phyloP scores from a whole-genome alignment of 371 early-diverging fungal species.

The Mucor velutinosus region DNA sequence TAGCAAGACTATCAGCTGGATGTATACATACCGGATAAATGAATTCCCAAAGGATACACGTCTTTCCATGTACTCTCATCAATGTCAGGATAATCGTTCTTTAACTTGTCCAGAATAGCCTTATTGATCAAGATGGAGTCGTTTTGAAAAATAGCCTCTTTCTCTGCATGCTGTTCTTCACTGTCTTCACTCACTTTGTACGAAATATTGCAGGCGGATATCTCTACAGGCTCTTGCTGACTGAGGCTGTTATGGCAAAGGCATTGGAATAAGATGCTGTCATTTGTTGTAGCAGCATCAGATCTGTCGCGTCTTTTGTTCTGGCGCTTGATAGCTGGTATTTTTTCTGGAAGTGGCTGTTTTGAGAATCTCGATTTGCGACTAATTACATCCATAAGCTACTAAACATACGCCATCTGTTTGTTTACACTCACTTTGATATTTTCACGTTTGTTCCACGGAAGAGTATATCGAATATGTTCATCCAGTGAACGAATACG shows the following conservation, averaged over 20 bases:
- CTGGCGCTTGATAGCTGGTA: background rate
- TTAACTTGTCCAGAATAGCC: background rate
- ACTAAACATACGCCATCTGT: background rate
- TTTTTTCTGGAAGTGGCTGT: background rate
- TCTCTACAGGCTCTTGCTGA: background rate
- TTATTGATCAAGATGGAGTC: background rate
- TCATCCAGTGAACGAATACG: background rate
- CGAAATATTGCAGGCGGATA: background rate
- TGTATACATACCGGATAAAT: background rate
- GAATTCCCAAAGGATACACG: background rate
- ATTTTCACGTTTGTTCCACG: conserved; percentile 14
- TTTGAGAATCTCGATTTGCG: background rate
- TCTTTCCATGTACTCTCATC: background rate
- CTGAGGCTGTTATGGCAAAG: background rate
- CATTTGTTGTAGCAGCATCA: background rate
- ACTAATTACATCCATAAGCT: background rate
- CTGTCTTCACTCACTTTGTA: background rate
- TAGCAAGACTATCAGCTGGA: too few species aligned
- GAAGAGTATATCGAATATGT: conserved; percentile 10
- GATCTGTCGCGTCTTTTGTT: background rate
- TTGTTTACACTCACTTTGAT: background rate
- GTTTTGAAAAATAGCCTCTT: background rate
- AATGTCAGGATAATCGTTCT: background rate
- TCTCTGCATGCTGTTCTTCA: background rate
- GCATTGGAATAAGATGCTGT: conserved; percentile 11